These are phyloP conservation scores for Tuber borchii DNA, from an alignment of 495 filamentous ascomycete genomes.

Conservation along the genomic window DNA sequence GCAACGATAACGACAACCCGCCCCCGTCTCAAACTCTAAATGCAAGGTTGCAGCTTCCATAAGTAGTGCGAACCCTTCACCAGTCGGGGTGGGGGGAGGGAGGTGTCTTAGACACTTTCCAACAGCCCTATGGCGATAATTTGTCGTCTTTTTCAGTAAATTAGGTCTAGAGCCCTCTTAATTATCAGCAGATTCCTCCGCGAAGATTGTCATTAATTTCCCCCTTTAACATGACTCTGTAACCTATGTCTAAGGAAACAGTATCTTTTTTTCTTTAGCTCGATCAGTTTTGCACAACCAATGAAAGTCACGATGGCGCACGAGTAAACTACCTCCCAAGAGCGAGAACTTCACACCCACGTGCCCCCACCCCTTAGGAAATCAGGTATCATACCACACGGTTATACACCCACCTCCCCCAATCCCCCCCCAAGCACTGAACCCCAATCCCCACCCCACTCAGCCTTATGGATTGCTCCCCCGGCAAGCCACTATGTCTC, in stretches of 20 bases:
- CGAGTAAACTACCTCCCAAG: not conserved
- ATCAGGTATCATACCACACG: not conserved
- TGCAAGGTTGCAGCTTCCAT: not conserved
- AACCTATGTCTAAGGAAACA: not conserved
- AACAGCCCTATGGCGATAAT: not conserved
- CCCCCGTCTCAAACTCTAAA: not conserved
- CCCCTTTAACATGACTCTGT: not conserved
- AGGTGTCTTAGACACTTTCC: not conserved
- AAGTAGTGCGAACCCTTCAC: not conserved
- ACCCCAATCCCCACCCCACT: not conserved
- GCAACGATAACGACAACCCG: not conserved
- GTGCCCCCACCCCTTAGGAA: not conserved
- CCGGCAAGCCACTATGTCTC: not conserved
- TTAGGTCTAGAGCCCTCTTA: not conserved
- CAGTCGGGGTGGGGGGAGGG: not conserved
- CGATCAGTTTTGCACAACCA: not conserved
- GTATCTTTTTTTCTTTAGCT: not conserved
- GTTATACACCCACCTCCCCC: not conserved
- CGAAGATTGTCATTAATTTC: not conserved
- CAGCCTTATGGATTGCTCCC: not conserved
- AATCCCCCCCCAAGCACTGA: not conserved
- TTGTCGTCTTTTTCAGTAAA: not conserved
- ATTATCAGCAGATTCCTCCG: not conserved
- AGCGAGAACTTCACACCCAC: not conserved
- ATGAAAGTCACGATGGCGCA: not conserved